Conservation (phyloP, 2,329 filamentous ascomycete genomes). For the Verticillium alfalfae region DNA sequence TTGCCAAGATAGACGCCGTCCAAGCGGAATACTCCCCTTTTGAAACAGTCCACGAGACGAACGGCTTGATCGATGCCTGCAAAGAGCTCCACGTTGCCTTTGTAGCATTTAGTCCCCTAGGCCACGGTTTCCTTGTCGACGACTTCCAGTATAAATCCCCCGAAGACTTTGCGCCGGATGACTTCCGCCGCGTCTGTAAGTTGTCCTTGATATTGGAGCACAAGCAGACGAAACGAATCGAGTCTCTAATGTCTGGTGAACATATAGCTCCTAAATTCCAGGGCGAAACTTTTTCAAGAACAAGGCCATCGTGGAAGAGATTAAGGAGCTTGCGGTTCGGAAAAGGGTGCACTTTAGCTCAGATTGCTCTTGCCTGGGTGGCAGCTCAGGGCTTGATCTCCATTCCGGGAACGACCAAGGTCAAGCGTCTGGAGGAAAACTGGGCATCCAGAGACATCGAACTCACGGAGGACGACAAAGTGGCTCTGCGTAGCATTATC, state of each 20-base stretch:
- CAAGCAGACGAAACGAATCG: not conserved
- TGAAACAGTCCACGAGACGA: constrained; percentile 35
- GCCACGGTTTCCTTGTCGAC: constrained; percentile 43
- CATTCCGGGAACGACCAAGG: constrained; percentile 59
- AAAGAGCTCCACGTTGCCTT: constrained; percentile 28
- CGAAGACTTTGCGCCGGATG: constrained; percentile 35
- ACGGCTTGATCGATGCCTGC: not conserved
- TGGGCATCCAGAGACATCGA: constrained; percentile 32
- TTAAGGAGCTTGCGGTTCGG: constrained; percentile 37
- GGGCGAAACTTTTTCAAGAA: constrained; percentile 48
- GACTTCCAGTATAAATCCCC: constrained; percentile 23
- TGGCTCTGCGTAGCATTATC: not conserved
- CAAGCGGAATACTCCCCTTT: not conserved
- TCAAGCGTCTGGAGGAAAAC: constrained; percentile 56
- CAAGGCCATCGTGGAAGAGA: constrained; percentile 37
- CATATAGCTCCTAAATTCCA: constrained; percentile 37
- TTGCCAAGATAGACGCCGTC: constrained; percentile 31
- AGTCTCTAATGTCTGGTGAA: not conserved
- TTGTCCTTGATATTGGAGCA: not conserved
- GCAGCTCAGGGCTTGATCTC: constrained; percentile 46
- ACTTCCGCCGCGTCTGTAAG: constrained; percentile 29
- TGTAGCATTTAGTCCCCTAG: constrained; percentile 45
- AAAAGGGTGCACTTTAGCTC: constrained; percentile 45
- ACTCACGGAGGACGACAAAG: constrained; percentile 39
- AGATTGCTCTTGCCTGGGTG: constrained; percentile 54